phyloP scores from a whole-genome alignment of 345 rosid species.

The Salix purpurea region DNA sequence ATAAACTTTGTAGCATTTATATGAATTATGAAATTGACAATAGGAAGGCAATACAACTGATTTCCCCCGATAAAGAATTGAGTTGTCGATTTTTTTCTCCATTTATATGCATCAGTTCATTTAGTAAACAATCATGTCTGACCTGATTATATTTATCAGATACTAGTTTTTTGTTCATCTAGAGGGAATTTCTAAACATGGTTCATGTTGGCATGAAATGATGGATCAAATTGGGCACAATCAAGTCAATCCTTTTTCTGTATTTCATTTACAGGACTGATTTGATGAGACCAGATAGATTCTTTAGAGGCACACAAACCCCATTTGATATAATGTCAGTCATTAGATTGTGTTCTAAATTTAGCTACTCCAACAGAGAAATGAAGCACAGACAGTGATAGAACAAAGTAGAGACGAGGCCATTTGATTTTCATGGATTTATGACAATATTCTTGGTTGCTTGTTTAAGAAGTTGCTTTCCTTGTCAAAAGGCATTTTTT shows the following conservation, averaged over 20 bases:
- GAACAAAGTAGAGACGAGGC: slow-evolving; percentile 31
- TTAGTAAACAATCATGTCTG: not conserved
- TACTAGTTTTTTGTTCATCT: not conserved
- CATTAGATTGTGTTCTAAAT: no score
- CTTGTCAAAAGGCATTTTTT: slow-evolving; percentile 3
- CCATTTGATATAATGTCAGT: no score
- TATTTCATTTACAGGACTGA: not conserved
- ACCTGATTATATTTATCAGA: not conserved
- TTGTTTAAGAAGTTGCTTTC: slow-evolving; percentile 28
- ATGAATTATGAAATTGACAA: not conserved
- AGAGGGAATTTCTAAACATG: not conserved
- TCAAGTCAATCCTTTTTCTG: not conserved
- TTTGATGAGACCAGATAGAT: not conserved
- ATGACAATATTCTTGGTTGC: not conserved
- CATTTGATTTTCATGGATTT: slow-evolving; percentile 32
- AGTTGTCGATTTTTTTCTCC: not conserved
- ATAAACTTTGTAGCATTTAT: not conserved
- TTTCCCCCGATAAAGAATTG: not conserved
- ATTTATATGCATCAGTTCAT: not conserved
- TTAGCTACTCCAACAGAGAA: slow-evolving; percentile 9
- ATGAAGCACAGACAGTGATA: slow-evolving; percentile 12
- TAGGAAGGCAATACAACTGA: not conserved
- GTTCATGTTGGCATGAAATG: not conserved
- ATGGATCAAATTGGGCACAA: not conserved
- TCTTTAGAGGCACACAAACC: no score